phyloP scores from a whole-genome alignment of 2,329 filamentous ascomycete genomes.

The Colletotrichum sublineola region DNA sequence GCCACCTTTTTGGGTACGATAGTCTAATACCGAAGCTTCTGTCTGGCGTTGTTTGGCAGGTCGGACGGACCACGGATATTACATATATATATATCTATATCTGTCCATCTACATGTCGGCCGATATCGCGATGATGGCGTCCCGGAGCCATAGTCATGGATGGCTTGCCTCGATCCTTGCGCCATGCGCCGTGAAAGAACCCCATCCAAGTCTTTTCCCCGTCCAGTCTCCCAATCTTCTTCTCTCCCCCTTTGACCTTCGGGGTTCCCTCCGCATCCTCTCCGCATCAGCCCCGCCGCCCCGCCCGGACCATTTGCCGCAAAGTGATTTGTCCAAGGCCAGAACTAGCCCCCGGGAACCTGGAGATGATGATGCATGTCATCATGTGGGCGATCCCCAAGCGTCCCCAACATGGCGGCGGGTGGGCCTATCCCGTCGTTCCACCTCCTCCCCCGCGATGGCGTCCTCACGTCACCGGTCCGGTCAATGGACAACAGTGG shows the following conservation, averaged over 20 bases:
- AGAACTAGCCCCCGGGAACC: not conserved
- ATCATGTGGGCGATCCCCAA: not conserved
- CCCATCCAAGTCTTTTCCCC: not conserved
- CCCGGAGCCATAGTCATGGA: not conserved
- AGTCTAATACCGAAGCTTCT: slow-evolving; percentile 34
- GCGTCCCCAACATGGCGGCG: not conserved
- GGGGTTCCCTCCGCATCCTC: slow-evolving; percentile 10
- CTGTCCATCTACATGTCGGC: not conserved
- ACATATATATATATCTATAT: not conserved
- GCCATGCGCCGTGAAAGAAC: not conserved
- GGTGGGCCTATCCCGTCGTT: not conserved
- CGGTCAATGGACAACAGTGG: not conserved
- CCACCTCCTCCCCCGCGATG: too few relatives aligned
- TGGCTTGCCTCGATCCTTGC: not conserved
- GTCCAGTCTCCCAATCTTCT: too few relatives aligned
- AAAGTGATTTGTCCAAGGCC: not conserved
- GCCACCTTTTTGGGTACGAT: slow-evolving; percentile 39
- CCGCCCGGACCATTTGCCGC: not conserved
- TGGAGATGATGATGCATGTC: slow-evolving; percentile 8
- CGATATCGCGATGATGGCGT: not conserved
- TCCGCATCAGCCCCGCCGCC: not conserved
- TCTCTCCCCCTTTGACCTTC: not conserved
- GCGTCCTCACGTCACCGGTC: not conserved
- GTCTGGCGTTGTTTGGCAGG: slow-evolving; percentile 13
- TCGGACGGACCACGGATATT: not conserved